A percentile compares a stretch with the other conserved stretches of the same genome.
These are phyloP conservation scores for Thalassiosira exigua DNA, from an alignment of 352 stramenopile species.

Conservation along the genomic window DNA sequence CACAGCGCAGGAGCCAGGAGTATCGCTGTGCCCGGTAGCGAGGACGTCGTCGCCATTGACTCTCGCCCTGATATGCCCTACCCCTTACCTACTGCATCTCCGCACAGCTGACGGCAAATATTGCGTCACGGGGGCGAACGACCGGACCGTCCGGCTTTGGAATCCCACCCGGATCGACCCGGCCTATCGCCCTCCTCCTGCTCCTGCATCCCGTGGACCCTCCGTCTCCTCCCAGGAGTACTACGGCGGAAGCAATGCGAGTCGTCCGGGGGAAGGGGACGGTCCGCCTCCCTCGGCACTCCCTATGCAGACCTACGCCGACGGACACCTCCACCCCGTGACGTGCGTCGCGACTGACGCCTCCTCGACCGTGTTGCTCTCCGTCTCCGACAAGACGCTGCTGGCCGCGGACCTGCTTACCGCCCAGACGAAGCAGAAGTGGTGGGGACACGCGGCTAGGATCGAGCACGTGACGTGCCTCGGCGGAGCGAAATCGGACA, in stretches of 20 bases:
- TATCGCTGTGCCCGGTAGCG: no score
- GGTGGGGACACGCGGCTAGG: constrained; percentile 64
- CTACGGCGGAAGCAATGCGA: constrained; percentile 3
- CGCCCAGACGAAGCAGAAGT: constrained; percentile 60
- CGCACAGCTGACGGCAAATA: constrained; percentile 71
- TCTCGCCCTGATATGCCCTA: no score
- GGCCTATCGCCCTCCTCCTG: constrained; percentile 24
- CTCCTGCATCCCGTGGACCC: neutral
- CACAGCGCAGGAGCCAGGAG: no score
- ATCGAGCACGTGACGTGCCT: constrained; percentile 61
- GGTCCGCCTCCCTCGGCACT: constrained; percentile 48
- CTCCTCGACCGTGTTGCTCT: constrained; percentile 57
- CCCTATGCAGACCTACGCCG: constrained; percentile 75
- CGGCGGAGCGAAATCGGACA: constrained; percentile 6
- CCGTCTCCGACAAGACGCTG: constrained; percentile 67
- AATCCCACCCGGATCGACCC: constrained; percentile 76
- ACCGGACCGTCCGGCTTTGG: constrained; percentile 75
- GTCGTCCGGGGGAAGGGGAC: neutral
- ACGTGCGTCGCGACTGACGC: constrained; percentile 49
- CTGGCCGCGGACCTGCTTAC: constrained; percentile 75
- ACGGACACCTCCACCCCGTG: constrained; percentile 73
- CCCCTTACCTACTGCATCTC: no score
- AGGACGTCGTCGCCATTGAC: no score
- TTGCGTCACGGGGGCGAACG: constrained; percentile 73
- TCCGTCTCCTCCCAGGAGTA: constrained; percentile 3